Conservation (phyloP, 164 flowering plant species). For the Malania oleifera region DNA sequence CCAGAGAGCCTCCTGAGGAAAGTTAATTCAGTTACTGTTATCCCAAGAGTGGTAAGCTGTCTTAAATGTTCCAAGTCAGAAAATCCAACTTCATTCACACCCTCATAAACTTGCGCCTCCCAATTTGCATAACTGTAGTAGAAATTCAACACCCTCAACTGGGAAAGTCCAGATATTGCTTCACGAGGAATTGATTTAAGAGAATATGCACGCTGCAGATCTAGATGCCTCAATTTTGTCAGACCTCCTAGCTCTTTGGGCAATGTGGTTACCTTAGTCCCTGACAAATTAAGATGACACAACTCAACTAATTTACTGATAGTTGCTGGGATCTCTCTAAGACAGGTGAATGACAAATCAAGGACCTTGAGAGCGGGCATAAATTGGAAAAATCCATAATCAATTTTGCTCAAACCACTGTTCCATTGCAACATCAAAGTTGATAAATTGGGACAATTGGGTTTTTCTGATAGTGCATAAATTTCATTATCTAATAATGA, state of each 20-base stretch:
- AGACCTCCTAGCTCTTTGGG: conserved; percentile 27
- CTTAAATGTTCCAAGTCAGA: conserved; percentile 23
- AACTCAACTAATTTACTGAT: conserved; percentile 22
- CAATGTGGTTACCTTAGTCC: conserved; percentile 21
- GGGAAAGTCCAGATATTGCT: conserved; percentile 21
- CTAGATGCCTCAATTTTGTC: conserved; percentile 22
- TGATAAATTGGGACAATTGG: conserved; percentile 24
- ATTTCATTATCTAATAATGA: conserved; percentile 30
- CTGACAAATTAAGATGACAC: conserved; percentile 27
- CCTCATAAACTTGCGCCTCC: conserved; percentile 17
- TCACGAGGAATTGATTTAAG: conserved; percentile 26
- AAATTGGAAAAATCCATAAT: conserved; percentile 18
- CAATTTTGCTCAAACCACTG: conserved; percentile 17
- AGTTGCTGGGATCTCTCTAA: conserved; percentile 24
- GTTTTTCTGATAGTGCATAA: conserved; percentile 11
- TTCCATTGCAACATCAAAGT: conserved; percentile 32
- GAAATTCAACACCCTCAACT: conserved; percentile 26
- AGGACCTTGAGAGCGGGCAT: conserved; percentile 32
- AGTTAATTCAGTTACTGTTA: conserved; percentile 15
- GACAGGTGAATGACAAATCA: conserved; percentile 32
- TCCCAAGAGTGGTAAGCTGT: conserved; percentile 24
- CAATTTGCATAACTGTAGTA: conserved; percentile 28
- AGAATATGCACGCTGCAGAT: conserved; percentile 22
- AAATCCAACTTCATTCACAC: conserved; percentile 12
- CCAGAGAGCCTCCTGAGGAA: conserved; percentile 15